Conservation (phyloP, 2,329 filamentous ascomycete species). For the Neopestalotiopsis sp. region DNA sequence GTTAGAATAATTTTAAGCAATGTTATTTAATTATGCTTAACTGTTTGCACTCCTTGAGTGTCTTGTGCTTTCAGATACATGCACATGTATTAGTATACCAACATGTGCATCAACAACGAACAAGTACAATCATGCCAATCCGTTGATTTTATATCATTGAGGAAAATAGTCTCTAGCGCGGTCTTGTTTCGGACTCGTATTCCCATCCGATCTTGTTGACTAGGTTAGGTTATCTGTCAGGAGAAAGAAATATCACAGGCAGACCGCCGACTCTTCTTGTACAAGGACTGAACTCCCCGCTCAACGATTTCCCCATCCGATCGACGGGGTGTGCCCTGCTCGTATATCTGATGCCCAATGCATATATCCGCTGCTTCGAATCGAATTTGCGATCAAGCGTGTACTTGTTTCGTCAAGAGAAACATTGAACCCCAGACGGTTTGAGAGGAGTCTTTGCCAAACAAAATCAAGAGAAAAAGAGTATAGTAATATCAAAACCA, state of each 20-base stretch:
- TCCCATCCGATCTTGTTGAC: neutral
- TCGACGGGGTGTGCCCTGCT: neutral
- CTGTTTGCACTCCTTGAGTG: no score
- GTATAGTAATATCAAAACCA: neutral
- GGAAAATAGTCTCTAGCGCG: neutral
- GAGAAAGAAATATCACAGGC: neutral
- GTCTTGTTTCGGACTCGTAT: neutral
- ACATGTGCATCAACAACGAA: neutral
- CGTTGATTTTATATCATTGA: neutral
- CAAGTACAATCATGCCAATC: neutral
- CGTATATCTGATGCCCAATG: constrained; percentile 9
- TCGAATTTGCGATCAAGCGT: neutral
- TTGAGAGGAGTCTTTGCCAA: neutral
- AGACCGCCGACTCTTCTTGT: neutral
- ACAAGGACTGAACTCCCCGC: constrained; percentile 12
- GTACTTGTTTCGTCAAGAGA: neutral
- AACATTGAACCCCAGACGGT: neutral
- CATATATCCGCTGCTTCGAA: neutral
- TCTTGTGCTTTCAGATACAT: no score
- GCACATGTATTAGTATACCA: no score
- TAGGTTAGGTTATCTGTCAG: neutral
- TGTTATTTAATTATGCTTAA: neutral
- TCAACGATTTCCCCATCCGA: constrained; percentile 2
- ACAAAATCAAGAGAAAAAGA: constrained; percentile 11
- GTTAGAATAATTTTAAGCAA: neutral